phyloP scores from a whole-genome alignment of 2,329 filamentous ascomycete genomes.

The Claviceps maximensis region DNA sequence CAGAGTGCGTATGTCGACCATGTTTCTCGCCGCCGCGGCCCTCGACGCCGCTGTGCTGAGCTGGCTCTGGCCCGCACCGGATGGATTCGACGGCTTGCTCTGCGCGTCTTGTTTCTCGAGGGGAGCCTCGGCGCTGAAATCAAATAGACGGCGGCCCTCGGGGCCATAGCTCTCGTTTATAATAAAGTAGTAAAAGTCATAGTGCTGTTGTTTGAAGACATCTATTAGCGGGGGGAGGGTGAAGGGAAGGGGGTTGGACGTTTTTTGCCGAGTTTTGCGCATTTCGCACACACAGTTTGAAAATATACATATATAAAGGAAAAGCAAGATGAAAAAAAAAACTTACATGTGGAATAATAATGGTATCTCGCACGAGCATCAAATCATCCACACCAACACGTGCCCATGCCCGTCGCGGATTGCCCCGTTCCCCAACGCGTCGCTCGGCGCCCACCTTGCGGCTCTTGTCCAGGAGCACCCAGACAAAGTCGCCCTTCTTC shows the following conservation, averaged over 20 bases:
- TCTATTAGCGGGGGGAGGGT: background rate
- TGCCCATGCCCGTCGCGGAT: slow-evolving; percentile 71
- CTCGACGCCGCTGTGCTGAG: slow-evolving; percentile 22
- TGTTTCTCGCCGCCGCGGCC: slow-evolving; percentile 23
- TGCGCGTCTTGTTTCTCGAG: slow-evolving; percentile 6
- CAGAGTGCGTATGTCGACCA: slow-evolving; percentile 39
- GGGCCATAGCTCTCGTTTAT: slow-evolving; percentile 72
- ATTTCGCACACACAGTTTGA: background rate
- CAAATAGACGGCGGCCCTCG: slow-evolving; percentile 61
- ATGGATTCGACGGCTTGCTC: background rate
- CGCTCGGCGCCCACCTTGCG: slow-evolving; percentile 79
- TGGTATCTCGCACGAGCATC: slow-evolving; percentile 77
- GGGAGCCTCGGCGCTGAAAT: slow-evolving; percentile 48
- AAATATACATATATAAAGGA: background rate
- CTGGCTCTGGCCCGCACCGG: slow-evolving; percentile 13
- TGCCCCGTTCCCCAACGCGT: slow-evolving; percentile 56
- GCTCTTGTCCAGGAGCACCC: slow-evolving; percentile 86
- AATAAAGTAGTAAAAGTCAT: slow-evolving; percentile 94
- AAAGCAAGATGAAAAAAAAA: slow-evolving; percentile 11
- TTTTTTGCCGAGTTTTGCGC: background rate
- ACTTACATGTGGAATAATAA: slow-evolving; percentile 87
- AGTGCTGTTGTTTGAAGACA: slow-evolving; percentile 52
- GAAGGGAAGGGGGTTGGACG: background rate
- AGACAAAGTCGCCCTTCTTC: slow-evolving; percentile 86
- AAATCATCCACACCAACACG: slow-evolving; percentile 89